These are phyloP conservation scores for Kluyveromyces marxianus DNA, from an alignment of 1,139 yeast species.

Conservation along the genomic window DNA sequence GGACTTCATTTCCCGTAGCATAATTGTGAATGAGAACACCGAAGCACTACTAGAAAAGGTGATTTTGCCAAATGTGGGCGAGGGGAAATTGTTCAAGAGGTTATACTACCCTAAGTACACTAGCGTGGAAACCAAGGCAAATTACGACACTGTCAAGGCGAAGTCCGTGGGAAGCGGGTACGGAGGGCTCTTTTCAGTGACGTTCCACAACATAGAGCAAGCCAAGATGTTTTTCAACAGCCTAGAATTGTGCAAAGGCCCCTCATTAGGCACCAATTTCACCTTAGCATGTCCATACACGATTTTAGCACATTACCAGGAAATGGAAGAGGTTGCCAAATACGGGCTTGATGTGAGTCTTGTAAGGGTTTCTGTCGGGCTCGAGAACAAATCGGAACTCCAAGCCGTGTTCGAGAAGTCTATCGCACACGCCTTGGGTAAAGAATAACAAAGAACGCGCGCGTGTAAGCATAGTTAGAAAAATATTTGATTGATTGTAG, in stretches of 20 bases:
- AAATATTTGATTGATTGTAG: neutral
- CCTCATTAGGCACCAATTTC: conserved; percentile 89
- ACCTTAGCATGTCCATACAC: conserved; percentile 91
- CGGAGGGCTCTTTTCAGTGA: conserved; percentile 81
- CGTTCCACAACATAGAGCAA: conserved; percentile 57
- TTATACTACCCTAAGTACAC: conserved; percentile 65
- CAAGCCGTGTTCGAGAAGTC: conserved; percentile 43
- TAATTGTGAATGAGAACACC: conserved; percentile 61
- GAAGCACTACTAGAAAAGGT: conserved; percentile 41
- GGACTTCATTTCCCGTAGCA: conserved; percentile 68
- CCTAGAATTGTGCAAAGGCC: conserved; percentile 78
- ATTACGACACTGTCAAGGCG: conserved; percentile 61
- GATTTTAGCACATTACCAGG: conserved; percentile 79
- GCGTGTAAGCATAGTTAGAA: neutral
- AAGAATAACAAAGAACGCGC: neutral
- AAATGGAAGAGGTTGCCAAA: conserved; percentile 69
- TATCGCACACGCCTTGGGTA: conserved; percentile 31
- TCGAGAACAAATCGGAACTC: conserved; percentile 53
- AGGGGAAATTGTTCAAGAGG: conserved; percentile 41
- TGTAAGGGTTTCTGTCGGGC: conserved; percentile 79
- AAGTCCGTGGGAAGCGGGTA: conserved; percentile 69
- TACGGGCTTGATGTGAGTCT: conserved; percentile 82
- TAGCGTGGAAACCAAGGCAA: conserved; percentile 40
- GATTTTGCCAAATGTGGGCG: conserved; percentile 35
- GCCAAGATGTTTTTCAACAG: conserved; percentile 73